Evolutionary conservation across 108 stramenopile genomes (phyloP), one percentile per base, ranked within the genome.

Genomic region (Fragilariopsis cylindrus): DNA sequence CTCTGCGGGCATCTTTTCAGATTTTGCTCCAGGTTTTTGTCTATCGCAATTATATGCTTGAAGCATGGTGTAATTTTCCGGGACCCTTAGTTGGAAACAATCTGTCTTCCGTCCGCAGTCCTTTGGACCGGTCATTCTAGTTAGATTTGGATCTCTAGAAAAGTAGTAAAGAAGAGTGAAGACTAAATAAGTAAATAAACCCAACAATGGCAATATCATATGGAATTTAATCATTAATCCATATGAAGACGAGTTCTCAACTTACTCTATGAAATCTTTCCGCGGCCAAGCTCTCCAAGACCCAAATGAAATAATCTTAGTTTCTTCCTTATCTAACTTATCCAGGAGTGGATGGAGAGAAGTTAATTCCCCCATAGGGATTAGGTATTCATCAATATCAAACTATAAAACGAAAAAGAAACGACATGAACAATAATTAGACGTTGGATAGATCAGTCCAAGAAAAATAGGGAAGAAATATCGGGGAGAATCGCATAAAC

Each of bases 11-110:
- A 93, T 84, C n/a, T 82, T 77, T 53, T 77, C 60, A 30, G 46
- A 57, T 53, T 93, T 91, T 71, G 79, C 50, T 4, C 92, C 87
- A 48, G 90, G 90, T 72, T 81, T 73, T 57, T 93, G 91, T 69
- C 87, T 75, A 70, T 96, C 91, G 74, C 95, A 96, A 74, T 96
- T 96, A 81, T 96, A 96, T 2, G 91, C 85, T 73, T 96, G 89
- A 9, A 96, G 71, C 71, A 96, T 88, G 48, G 95, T 93, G 71
- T 81, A 79, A 16, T 91, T 81, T 44, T 77, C 70, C 7, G 85
- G 87, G n/a, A 95, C 85, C 41, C 73, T 77, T 6, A 91, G 78
- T 39, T 84, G 67, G 57, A 88, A 88, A 50, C 87, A 88, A 41
- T 60, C 49, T 67, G 60, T 19, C 39, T 74, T 48, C 6, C 65